Base-by-base conservation (phyloP, 179 eudicot species). In the Drosera spatulata region DNA sequence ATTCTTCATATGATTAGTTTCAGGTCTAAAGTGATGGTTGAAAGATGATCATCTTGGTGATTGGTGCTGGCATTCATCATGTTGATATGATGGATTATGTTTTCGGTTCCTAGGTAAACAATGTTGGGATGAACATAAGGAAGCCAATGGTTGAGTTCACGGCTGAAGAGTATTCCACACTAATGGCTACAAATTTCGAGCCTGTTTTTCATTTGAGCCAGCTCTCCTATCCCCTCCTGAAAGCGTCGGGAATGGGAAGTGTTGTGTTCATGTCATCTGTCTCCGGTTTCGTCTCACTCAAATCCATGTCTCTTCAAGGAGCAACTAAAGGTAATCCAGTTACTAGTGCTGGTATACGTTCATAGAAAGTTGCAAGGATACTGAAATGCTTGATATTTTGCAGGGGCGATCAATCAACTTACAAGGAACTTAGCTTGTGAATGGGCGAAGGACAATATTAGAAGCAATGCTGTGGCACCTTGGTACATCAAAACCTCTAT, bases 191-290 rank as follows among this genome's bases (percentile, higher is more conserved):
- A 41, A 83, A 85, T 67, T 70, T 85, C 42, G 91, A 85, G 50
- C 78, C 85, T 38, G 75, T 80, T 50, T 87, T 77, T 74, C 89
- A 89, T 77, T 61, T 87, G 40, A 77, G 88, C 72, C 97, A 87
- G 64, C 85, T 89, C 54, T 74, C 86, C 55, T 57, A 87, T 75
- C 91, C 95, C 64, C 82, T 82, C 51, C 55, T 89, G 15, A 84
- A 89, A 70, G 79, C 82, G 42, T 84, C 95, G 58, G 81, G 82
- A 9, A 53, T 11, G 55, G 91, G 89, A 66, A 84, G 79, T 64
- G 71, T 89, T 52, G 84, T 89, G 10, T 89, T 79, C 60, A 76
- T 89, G 40, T 89, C 97, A 43, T 89, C 97, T 64, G 87, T 89
- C 55, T 85, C 87, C 55, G 85, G 95, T 53, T 63, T 84, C 69